Base-by-base conservation (phyloP, 2,329 filamentous ascomycete species). In the Aspergillus sp. region DNA sequence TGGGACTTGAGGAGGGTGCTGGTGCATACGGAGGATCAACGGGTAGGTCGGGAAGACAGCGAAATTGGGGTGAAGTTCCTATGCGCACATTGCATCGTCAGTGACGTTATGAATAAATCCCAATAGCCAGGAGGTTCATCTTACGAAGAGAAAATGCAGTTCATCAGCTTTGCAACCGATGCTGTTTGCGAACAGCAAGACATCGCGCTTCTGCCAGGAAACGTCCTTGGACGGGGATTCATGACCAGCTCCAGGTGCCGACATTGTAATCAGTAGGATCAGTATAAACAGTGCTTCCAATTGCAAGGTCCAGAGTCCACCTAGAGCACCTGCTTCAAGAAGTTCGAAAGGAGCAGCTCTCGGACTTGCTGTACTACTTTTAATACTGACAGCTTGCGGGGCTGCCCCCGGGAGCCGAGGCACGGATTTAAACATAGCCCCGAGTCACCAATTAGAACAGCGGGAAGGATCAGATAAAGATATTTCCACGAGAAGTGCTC, bases 1-100 rank as follows among this genome's bases (percentile, higher is more conserved):
- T 19, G 19, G 19, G 19, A 19, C 19, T 19, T 19, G 19, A 19
- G 19, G 19, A 19, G 19, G 19, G 19, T 26, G 27, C 4, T 6
- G 30, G 26, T 26, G 34, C 3, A 61, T 73, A 86, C 83, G 81
- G 39, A 94, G 81, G 60, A 93, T 80, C 55, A 91, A 77, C 19
- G 88, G 81, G 67, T 94, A 94, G 39, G 89, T 94, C 12, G 90
- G 90, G 69, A 96, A 96, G 58, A 87, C 85, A 51, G 84, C 71
- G 66, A 96, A 96, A 48, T 86, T 78, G 41, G 89, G 88, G 65
- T 95, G 84, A 44, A 94, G 79, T 71, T 96, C 90, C 87, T 91
- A 54, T 0, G 8, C 8, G 5, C 30, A 32, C 5, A 42, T 19
- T 30, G 45, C 26, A 28, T 41, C 5, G 26, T 48, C 36, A 48